Base-by-base conservation (phyloP, 306 rosid species). In the Alnus glutinosa region DNA sequence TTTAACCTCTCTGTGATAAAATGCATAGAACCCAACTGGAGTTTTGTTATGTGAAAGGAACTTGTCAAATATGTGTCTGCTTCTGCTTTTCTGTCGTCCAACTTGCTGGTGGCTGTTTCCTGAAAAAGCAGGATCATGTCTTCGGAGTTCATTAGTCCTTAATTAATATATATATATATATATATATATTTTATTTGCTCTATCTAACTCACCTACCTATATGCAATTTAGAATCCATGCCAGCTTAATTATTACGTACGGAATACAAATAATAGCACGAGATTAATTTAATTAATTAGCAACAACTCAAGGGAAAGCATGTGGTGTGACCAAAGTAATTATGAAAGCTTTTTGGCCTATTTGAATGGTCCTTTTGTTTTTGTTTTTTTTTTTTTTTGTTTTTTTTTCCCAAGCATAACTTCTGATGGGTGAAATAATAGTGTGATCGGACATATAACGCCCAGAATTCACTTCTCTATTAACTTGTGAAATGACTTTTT, bases 381-480 rank as follows among this genome's bases (percentile, higher is more conserved):
- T 23, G 0, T 23, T 23, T 23, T 23, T 23, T 54, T 49, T 54
- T 73, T n/a, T 23, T 23, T 23, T 23, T 23, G 0, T 23, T 23
- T 23, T 23, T 23, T 54, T 49, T 54, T 73, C 12, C 34, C 30
- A 66, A 66, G 76, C 32, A 51, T 37, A 66, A 62, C 37, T 13
- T 67, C 76, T 76, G n/a, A 74, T 37, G 58, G 50, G 75, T 64
- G 81, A 74, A 77, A 78, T 71, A 71, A 82, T 54, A 77, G 73
- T 80, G 83, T 34, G 37, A 82, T 71, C 83, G 42, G 85, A 68
- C 83, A 78, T 84, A 64, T 77, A 80, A 68, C 86, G 70, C 39
- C 76, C 82, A 78, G 55, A 83, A 80, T 88, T 90, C 79, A 83
- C 85, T 82, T 80, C 78, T 15, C 73, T 75, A 74, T 76, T 86